Evolutionary conservation across 2,329 filamentous ascomycete genomes (phyloP).

Genomic region (Arthroderma uncinatum): DNA sequence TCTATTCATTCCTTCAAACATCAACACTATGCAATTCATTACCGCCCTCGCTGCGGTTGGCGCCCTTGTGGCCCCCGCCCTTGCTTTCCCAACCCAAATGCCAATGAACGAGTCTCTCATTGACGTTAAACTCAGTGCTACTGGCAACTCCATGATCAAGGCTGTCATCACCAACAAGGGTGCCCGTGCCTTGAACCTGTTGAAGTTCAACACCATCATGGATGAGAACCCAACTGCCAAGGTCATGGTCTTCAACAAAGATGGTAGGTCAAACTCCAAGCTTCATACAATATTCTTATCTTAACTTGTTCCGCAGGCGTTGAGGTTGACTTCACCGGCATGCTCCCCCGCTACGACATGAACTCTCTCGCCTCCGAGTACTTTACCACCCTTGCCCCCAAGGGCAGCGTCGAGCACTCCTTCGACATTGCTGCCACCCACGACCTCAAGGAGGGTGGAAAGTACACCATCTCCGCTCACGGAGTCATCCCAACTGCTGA

Average conservation of each 20-base stretch:
- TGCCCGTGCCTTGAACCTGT: constrained; percentile 24
- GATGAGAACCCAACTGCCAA: constrained; percentile 28
- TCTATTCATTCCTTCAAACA: not conserved
- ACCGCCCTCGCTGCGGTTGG: constrained; percentile 18
- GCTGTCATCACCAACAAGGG: constrained; percentile 28
- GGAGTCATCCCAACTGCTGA: constrained; percentile 49
- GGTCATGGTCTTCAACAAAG: constrained; percentile 22
- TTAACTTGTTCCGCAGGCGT: not conserved
- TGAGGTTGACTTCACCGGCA: constrained; percentile 24
- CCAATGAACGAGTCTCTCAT: constrained; percentile 20
- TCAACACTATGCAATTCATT: constrained; percentile 9
- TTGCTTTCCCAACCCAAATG: constrained; percentile 6
- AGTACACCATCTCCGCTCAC: constrained; percentile 45
- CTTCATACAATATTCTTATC: not conserved
- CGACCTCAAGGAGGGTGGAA: constrained; percentile 40
- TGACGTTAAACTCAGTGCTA: constrained; percentile 25
- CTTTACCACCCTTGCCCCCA: constrained; percentile 23
- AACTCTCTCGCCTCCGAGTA: constrained; percentile 21
- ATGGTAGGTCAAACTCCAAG: constrained; percentile 18
- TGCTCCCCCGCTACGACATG: constrained; percentile 22
- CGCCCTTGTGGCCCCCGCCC: constrained; percentile 5
- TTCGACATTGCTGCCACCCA: constrained; percentile 28
- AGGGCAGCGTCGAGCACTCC: constrained; percentile 23
- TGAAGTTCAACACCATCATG: constrained; percentile 29
- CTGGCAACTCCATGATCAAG: constrained; percentile 26